Percentiles rank a stretch among this genome's conserved stretches.
phyloP scores from a whole-genome alignment of 2,329 filamentous ascomycete genomes.

The Lasiodiplodia citricola region DNA sequence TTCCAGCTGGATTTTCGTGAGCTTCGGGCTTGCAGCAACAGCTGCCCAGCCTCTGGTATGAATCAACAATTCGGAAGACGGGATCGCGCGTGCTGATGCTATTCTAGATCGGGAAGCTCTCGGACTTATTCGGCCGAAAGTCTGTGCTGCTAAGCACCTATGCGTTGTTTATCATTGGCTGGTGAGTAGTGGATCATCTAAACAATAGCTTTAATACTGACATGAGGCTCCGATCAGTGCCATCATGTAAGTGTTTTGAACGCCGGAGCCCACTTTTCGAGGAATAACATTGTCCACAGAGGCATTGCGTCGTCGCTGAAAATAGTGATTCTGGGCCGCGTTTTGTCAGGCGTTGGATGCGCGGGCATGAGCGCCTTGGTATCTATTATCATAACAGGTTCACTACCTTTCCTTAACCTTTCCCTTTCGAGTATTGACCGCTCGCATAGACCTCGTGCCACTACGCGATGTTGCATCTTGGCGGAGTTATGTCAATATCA shows the following conservation, averaged over 20 bases:
- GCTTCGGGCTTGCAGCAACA: conserved; percentile 51
- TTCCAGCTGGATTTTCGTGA: conserved; percentile 52
- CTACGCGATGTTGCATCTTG: conserved; percentile 55
- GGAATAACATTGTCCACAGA: conserved; percentile 33
- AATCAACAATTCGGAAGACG: neutral
- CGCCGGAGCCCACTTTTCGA: too few relatives aligned
- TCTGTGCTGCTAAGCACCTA: conserved; percentile 47
- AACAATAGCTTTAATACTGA: neutral
- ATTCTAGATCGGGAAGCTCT: conserved; percentile 50
- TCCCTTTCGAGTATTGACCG: neutral
- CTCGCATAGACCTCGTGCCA: conserved; percentile 57
- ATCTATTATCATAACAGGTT: conserved; percentile 27
- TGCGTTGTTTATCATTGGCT: conserved; percentile 49
- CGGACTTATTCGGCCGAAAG: conserved; percentile 54
- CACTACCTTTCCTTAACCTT: too few relatives aligned
- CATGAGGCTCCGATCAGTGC: neutral
- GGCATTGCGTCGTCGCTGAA: conserved; percentile 46
- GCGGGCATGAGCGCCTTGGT: conserved; percentile 47
- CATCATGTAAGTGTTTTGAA: neutral
- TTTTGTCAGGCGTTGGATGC: conserved; percentile 51
- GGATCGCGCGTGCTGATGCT: neutral
- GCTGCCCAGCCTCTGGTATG: conserved; percentile 45
- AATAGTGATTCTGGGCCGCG: conserved; percentile 49
- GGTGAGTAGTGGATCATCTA: conserved; percentile 31
- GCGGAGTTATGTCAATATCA: conserved; percentile 59